Evolutionary conservation across 129 eudicot species (phyloP).

Genomic region (Logfia minima): DNA sequence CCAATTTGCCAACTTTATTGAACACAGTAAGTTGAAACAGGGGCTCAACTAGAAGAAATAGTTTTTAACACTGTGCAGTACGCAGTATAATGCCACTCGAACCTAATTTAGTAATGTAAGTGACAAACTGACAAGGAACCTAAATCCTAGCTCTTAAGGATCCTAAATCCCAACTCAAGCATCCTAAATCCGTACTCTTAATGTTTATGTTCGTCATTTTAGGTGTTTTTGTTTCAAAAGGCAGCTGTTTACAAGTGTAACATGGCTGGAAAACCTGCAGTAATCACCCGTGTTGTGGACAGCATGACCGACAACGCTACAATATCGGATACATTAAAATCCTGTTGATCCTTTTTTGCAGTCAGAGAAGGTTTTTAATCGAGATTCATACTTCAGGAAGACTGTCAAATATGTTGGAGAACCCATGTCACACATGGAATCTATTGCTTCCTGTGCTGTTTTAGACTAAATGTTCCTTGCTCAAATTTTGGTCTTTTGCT

Average conservation of each 20-base stretch:
- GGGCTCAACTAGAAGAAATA: not conserved
- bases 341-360: constrained; percentile 30
- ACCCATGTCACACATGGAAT: constrained; percentile 79
- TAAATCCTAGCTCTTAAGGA: not conserved
- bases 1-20: not conserved
- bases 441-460: constrained; percentile 91
- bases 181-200: not conserved
- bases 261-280: constrained; percentile 87
- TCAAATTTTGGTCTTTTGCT: not conserved
- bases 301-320: constrained; percentile 75
- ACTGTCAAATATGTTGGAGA: constrained; percentile 70
- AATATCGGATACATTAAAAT: not conserved
- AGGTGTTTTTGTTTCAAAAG: constrained; percentile 75
- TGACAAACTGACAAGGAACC: not conserved
- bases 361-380: constrained; percentile 85
- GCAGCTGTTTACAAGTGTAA: constrained; percentile 76
- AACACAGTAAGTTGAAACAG: not conserved
- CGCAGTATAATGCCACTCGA: not conserved
- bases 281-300: constrained; percentile 79
- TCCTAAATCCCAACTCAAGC: too few species aligned
- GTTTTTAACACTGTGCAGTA: not conserved
- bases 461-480: not conserved
- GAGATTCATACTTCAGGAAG: constrained; percentile 66
- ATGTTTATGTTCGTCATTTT: not conserved
- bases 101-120: not conserved